Percentiles rank a stretch among this genome's conserved stretches.
These are phyloP conservation scores for Ophiostoma pallidulum DNA, from an alignment of 2,329 filamentous ascomycete genomes.

Conservation along the genomic window DNA sequence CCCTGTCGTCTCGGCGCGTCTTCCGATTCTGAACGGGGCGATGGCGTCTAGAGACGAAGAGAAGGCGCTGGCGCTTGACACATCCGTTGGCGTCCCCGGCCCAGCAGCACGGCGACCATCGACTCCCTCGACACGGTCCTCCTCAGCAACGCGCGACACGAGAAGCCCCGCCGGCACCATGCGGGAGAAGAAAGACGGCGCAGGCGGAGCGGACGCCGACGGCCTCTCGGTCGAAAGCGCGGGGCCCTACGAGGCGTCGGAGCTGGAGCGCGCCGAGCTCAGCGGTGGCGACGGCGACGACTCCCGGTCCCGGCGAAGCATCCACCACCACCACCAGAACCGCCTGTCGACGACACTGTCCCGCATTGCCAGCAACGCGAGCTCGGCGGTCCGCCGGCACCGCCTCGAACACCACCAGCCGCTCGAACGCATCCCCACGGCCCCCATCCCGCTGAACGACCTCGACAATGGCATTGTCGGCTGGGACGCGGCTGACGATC, in stretches of 20 bases:
- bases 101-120: too few species aligned
- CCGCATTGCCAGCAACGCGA: conserved; percentile 14
- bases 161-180: neutral
- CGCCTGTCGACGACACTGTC: conserved; percentile 9
- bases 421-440: neutral
- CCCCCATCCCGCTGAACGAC: conserved; percentile 36
- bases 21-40: too few species aligned
- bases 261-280: neutral
- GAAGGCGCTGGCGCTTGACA: neutral
- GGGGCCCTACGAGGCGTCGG: neutral
- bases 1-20: too few species aligned
- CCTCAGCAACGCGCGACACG: too few species aligned
- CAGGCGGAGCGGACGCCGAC: neutral
- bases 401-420: neutral
- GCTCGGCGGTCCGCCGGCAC: conserved; percentile 6
- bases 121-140: neutral
- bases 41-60: neutral
- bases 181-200: neutral
- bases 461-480: conserved; percentile 46
- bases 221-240: neutral
- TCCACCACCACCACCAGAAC: neutral
- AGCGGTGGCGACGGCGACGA: neutral
- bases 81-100: too few species aligned
- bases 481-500: conserved; percentile 51
- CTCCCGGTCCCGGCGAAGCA: neutral